Percentiles rank a stretch among this genome's conserved stretches.
These are phyloP conservation scores for Microstegium vimineum DNA, from an alignment of 176 grass and related monocot species.

Conservation along the genomic window DNA sequence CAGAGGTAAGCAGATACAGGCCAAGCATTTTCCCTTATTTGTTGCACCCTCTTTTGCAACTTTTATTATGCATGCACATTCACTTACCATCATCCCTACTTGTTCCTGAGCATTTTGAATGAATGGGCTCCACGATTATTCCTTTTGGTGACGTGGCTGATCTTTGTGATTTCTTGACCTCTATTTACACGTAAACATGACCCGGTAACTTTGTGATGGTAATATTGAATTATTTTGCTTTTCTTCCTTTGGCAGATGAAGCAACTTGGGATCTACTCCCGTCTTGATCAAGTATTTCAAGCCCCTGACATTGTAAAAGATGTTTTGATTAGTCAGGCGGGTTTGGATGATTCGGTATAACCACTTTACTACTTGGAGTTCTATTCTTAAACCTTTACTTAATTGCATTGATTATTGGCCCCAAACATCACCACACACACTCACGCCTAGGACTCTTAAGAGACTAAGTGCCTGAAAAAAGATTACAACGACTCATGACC, in stretches of 20 bases:
- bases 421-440: too few relatives aligned
- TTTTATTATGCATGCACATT: slow-evolving; percentile 8
- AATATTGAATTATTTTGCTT: slow-evolving; percentile 9
- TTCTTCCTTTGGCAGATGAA: slow-evolving; percentile 56
- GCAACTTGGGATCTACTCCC: slow-evolving; percentile 64
- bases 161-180: not conserved
- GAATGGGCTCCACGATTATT: not conserved
- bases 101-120: not conserved
- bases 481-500: too few relatives aligned
- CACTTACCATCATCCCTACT: slow-evolving; percentile 13
- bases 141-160: not conserved
- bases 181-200: not conserved
- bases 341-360: slow-evolving; percentile 64
- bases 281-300: slow-evolving; percentile 90
- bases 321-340: slow-evolving; percentile 72
- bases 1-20: slow-evolving; percentile 37
- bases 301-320: slow-evolving; percentile 69
- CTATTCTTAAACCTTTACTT: not conserved
- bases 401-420: not conserved
- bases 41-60: not conserved
- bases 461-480: too few relatives aligned
- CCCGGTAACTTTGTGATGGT: not conserved
- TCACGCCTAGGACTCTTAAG: too few relatives aligned
- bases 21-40: not conserved
- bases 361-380: slow-evolving; percentile 24